Evolutionary conservation across 345 rosid species (phyloP), one percentile per base, ranked within the genome.

Genomic region (Hibiscus syriacus): DNA sequence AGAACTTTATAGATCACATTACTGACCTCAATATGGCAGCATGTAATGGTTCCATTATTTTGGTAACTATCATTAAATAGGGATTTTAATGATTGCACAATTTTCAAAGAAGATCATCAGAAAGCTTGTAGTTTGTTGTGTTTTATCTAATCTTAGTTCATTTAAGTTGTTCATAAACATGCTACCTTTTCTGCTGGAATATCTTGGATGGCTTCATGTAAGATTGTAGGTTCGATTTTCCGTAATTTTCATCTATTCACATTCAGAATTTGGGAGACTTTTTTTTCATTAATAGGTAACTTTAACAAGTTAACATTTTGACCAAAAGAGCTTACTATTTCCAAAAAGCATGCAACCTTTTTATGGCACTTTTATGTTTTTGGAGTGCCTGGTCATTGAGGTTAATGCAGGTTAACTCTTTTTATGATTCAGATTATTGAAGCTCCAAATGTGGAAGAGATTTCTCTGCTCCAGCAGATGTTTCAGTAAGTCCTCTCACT

Each of bases 381-480:
- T 58, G 52, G 58, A 55, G 27, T 34, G 63, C 54, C 56, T 61
- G 66, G 67, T 69, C 26, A 5, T 74, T 60, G 57, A 60, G 70
- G 66, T 61, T 77, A 61, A 70, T 55, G 3, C 53, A 13, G 46
- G 70, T 43, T 76, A 60, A 70, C 27, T 55, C 13, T 73, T 76
- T 76, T 73, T 60, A 32, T 80, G 62, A 75, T 67, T 83, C 90
- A 94, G 99, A 94, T 94, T 81, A 89, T 93, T 70, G 95, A 90
- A 83, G 86, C 97, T 50, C 97, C 98, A 68, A 90, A 61, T 59
- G 98, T 87, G 27, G 96, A 89, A 78, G 98, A 93, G 78, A 76
- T 93, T 78, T 77, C 96, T 70, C 84, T 89, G 76, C 87, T 93
- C 52, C 83, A 86, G 83, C 95, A 86, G 77, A 74, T 93, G 79